A percentile compares a stretch with the other conserved stretches of the same genome.
Evolutionary conservation across 305 asterid genomes (phyloP).

Genomic region (Fraxinus albicans): DNA sequence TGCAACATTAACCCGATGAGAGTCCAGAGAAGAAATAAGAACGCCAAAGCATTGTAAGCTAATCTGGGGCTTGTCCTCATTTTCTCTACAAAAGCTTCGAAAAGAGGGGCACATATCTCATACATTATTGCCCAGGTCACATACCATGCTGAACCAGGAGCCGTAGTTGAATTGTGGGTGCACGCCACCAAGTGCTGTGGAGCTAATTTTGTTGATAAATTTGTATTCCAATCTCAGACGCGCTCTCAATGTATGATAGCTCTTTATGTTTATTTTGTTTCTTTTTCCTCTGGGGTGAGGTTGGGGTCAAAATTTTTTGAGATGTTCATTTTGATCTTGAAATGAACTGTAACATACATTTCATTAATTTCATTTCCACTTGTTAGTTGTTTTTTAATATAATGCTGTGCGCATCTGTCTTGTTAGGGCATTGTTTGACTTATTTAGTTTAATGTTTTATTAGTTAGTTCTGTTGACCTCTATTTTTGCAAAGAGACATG

Average conservation of each 20-base stretch:
- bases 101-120: neutral
- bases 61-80: neutral
- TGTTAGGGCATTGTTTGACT: no score
- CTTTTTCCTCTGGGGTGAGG: neutral
- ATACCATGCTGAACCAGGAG: neutral
- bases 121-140: no score
- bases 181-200: neutral
- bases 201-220: neutral
- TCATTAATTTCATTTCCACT: no score
- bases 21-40: neutral
- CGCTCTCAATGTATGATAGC: neutral
- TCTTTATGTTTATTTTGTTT: neutral
- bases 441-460: no score
- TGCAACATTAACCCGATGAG: constrained; percentile 27
- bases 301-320: neutral
- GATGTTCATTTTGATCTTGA: no score
- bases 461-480: no score
- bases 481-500: no score
- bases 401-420: no score
- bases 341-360: no score
- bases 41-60: neutral
- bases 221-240: neutral
- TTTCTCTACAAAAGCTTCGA: neutral
- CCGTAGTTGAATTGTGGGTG: neutral
- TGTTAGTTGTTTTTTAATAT: no score